These are phyloP conservation scores for Collariella sp. DNA, from an alignment of 495 filamentous ascomycete species.

Conservation along the genomic window DNA sequence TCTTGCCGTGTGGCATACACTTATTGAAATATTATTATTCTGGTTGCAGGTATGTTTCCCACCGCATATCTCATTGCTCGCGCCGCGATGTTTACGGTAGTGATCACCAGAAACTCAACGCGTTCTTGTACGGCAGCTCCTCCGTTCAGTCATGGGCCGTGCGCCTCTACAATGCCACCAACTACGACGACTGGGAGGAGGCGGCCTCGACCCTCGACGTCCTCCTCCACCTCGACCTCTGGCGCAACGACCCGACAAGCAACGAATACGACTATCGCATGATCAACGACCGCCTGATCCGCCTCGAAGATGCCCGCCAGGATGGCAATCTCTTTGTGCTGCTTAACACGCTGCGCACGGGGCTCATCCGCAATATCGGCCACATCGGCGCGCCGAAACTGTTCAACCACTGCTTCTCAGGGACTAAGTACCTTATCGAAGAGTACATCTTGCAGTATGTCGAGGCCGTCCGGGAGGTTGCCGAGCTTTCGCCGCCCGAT, in stretches of 20 bases:
- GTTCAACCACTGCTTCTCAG: conserved; percentile 77
- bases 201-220: conserved; percentile 73
- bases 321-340: conserved; percentile 65
- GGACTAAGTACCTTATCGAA: conserved; percentile 84
- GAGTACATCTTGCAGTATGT: conserved; percentile 83
- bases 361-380: conserved; percentile 82
- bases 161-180: conserved; percentile 51
- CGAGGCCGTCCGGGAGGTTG: conserved; percentile 69
- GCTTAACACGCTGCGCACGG: conserved; percentile 72
- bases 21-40: conserved; percentile 51
- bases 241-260: conserved; percentile 74
- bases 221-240: conserved; percentile 68
- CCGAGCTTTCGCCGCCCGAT: conserved; percentile 52
- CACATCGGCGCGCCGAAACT: conserved; percentile 81
- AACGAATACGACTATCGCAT: conserved; percentile 84
- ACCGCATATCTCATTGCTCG: neutral
- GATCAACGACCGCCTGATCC: conserved; percentile 66
- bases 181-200: conserved; percentile 78
- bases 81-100: neutral
- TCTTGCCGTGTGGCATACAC: no score
- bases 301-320: conserved; percentile 65
- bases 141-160: conserved; percentile 47
- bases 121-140: no score
- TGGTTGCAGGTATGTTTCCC: conserved; percentile 51
- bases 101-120: no score